phyloP scores from a whole-genome alignment of 495 filamentous ascomycete genomes.

The Tuber calosporum region DNA sequence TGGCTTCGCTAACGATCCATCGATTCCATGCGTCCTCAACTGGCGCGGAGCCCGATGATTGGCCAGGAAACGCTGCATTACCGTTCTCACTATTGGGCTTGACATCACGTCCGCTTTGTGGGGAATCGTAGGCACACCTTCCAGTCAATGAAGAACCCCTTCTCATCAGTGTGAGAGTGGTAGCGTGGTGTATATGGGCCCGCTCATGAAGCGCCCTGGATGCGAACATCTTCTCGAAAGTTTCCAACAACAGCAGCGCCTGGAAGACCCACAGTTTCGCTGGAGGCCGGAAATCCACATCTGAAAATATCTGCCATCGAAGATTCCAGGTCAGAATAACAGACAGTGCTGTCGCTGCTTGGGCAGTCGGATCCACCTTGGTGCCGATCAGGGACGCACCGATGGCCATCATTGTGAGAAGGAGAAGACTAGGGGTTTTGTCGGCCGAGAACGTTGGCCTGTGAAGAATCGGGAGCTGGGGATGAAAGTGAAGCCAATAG shows the following conservation, averaged over 20 bases:
- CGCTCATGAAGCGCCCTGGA: constrained; percentile 86
- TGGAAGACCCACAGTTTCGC: constrained; percentile 98
- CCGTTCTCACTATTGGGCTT: constrained; percentile 50
- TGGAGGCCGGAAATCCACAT: constrained; percentile 82
- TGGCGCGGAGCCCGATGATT: constrained; percentile 58
- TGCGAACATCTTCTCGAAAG: constrained; percentile 96
- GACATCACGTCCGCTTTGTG: constrained; percentile 68
- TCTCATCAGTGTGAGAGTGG: constrained; percentile 90
- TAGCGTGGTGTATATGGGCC: constrained; percentile 94
- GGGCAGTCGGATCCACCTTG: constrained; percentile 61
- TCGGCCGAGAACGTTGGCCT: constrained; percentile 87
- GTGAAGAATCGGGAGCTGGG: constrained; percentile 89
- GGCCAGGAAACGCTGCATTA: constrained; percentile 46
- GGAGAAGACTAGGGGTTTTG: constrained; percentile 70
- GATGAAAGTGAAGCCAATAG: constrained; percentile 91
- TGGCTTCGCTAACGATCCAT: constrained; percentile 94
- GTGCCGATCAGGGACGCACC: constrained; percentile 84
- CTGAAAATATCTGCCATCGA: constrained; percentile 80
- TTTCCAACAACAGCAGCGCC: constrained; percentile 76
- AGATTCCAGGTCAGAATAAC: constrained; percentile 87
- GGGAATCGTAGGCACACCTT: constrained; percentile 78
- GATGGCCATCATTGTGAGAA: constrained; percentile 92
- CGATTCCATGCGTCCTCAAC: constrained; percentile 91
- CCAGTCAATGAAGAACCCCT: constrained; percentile 86
- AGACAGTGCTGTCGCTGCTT: constrained; percentile 67